Evolutionary conservation across 148 eudicot genomes (phyloP).

Genomic region (Rhododendron molle): DNA sequence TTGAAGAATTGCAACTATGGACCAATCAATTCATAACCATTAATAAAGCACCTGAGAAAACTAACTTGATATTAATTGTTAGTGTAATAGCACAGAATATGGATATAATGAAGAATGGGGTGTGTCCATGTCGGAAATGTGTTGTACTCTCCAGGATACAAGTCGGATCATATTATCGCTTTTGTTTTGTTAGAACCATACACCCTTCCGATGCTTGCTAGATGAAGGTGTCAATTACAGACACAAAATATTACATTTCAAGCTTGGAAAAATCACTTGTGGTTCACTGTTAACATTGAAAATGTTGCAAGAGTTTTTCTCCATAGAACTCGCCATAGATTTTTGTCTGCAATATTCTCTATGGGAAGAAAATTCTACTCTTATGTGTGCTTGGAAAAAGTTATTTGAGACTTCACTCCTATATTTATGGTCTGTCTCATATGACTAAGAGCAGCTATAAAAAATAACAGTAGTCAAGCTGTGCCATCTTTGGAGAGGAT

Average conservation of each 20-base stretch:
- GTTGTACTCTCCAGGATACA: neutral
- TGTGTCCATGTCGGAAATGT: neutral
- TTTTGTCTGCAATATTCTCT: neutral
- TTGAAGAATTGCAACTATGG: neutral
- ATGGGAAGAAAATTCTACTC: neutral
- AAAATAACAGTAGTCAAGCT: neutral
- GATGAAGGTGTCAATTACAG: neutral
- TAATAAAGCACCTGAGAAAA: neutral
- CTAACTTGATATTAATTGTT: neutral
- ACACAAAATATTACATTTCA: neutral
- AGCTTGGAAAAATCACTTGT: neutral
- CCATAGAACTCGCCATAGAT: neutral
- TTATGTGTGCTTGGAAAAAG: neutral
- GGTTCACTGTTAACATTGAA: neutral
- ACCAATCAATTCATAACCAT: neutral
- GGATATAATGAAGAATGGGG: neutral
- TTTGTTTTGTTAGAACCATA: neutral
- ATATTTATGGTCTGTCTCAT: neutral
- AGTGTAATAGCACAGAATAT: neutral
- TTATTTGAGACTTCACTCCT: neutral
- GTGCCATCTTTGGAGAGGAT: neutral
- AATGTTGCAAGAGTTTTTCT: neutral
- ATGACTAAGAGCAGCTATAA: neutral
- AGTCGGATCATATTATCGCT: neutral
- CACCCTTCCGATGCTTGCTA: neutral